Percentiles rank a stretch among this genome's conserved stretches.
phyloP scores from a whole-genome alignment of 2,329 filamentous ascomycete genomes.

The Raffaelea albimanens region DNA sequence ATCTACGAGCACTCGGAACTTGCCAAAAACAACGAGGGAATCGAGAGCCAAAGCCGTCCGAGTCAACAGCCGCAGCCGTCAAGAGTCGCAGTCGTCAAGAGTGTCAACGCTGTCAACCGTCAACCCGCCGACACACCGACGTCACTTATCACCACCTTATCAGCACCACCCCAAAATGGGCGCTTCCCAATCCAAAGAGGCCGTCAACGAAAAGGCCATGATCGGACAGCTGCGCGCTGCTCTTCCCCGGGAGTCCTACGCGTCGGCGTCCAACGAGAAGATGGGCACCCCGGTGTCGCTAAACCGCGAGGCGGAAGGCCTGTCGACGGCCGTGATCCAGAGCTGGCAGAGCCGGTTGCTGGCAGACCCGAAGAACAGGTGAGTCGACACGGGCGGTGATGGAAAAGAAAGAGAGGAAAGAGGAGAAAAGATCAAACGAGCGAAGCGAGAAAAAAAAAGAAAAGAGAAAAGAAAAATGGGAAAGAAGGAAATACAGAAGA shows the following conservation, averaged over 20 bases:
- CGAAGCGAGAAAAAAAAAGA: too few species aligned
- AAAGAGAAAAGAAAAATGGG: neutral
- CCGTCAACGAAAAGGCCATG: conserved; percentile 21
- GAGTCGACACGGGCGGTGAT: conserved; percentile 5
- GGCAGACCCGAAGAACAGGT: conserved; percentile 58
- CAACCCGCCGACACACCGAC: too few species aligned
- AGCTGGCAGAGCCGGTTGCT: conserved; percentile 55
- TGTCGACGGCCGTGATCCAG: conserved; percentile 42
- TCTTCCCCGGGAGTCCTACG: neutral
- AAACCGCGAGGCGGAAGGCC: conserved; percentile 21
- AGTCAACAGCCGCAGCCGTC: too few species aligned
- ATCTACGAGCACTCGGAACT: too few species aligned
- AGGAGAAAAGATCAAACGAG: too few species aligned
- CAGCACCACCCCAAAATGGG: too few species aligned
- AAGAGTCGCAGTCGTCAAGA: too few species aligned
- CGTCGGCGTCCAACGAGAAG: conserved; percentile 8
- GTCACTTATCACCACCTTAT: too few species aligned
- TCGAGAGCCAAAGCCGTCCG: too few species aligned
- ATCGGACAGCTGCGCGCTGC: conserved; percentile 22
- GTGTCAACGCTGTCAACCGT: too few species aligned
- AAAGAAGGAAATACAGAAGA: too few species aligned
- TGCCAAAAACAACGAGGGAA: too few species aligned
- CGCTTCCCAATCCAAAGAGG: conserved; percentile 18
- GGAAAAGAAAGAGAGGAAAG: neutral
- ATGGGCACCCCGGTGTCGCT: neutral